A percentile compares a stretch with the other conserved stretches of the same genome.
These are phyloP conservation scores for Lumnitzera littorea DNA, from an alignment of 345 rosid species.

Conservation along the genomic window DNA sequence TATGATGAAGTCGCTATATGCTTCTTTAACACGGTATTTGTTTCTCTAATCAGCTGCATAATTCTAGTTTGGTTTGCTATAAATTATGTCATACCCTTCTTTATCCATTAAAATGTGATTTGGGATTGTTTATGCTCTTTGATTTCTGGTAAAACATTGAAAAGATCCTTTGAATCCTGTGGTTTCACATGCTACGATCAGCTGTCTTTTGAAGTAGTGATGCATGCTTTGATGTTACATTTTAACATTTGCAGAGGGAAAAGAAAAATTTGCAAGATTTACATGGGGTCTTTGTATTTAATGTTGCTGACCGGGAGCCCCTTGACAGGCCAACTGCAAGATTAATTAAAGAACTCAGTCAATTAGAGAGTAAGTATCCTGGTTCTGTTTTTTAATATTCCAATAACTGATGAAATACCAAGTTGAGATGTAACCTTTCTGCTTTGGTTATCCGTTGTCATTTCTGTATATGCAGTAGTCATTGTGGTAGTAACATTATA, in stretches of 20 bases:
- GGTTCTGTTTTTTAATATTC: not conserved
- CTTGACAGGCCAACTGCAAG: constrained; percentile 87
- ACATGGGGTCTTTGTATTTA: constrained; percentile 67
- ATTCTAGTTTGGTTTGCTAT: not conserved
- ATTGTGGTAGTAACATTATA: too few species aligned
- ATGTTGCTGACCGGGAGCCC: constrained; percentile 66
- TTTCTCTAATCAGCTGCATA: not conserved
- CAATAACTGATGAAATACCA: too few species aligned
- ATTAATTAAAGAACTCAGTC: constrained; percentile 70
- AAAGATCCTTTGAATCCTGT: not conserved
- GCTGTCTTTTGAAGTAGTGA: too few species aligned
- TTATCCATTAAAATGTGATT: too few species aligned
- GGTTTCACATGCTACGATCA: not conserved
- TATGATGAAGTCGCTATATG: constrained; percentile 83
- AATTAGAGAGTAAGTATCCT: constrained; percentile 48
- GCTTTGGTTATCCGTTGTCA: too few species aligned
- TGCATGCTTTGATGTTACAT: not conserved
- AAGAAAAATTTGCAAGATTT: constrained; percentile 83
- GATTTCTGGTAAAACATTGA: not conserved
- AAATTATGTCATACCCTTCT: too few species aligned
- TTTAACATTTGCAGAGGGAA: constrained; percentile 57
- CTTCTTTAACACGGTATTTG: constrained; percentile 81
- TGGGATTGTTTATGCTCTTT: too few species aligned
- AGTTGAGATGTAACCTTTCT: too few species aligned
- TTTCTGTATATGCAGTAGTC: too few species aligned